phyloP scores from a whole-genome alignment of 768 basidiomycete species.

The Tephrocybe rancida region DNA sequence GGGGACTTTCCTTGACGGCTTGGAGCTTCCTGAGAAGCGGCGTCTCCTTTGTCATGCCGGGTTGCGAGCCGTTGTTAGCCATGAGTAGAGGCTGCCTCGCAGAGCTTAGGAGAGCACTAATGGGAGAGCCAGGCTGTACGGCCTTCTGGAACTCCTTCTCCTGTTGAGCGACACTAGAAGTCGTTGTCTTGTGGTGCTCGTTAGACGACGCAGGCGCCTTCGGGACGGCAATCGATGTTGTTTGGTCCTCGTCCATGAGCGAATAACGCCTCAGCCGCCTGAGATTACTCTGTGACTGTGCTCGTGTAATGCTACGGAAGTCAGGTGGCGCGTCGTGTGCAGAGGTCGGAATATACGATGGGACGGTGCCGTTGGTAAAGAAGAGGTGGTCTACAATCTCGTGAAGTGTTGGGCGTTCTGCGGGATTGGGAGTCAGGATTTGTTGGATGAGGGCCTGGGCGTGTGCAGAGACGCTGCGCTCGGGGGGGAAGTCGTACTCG shows the following conservation, averaged over 20 bases:
- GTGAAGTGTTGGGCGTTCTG: conserved; percentile 78
- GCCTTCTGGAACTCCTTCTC: conserved; percentile 98
- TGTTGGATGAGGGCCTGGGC: conserved; percentile 77
- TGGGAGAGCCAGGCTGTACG: conserved; percentile 93
- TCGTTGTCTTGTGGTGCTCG: conserved; percentile 42
- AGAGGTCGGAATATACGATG: conserved; percentile 76
- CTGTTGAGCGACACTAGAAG: conserved; percentile 74
- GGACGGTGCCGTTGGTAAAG: conserved; percentile 82
- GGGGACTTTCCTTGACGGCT: conserved; percentile 59
- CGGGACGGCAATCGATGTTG: conserved; percentile 44
- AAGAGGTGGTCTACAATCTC: conserved; percentile 86
- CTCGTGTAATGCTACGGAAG: conserved; percentile 66
- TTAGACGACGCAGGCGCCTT: conserved; percentile 24
- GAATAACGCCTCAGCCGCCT: conserved; percentile 62
- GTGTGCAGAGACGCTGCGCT: conserved; percentile 69
- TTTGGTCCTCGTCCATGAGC: conserved; percentile 65
- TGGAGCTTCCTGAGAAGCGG: conserved; percentile 57
- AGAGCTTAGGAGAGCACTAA: conserved; percentile 87
- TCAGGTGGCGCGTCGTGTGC: conserved; percentile 78
- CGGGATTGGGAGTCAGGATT: conserved; percentile 86
- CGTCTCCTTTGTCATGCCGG: conserved; percentile 32
- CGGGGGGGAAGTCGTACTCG: conserved; percentile 88
- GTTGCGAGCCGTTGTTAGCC: conserved; percentile 34
- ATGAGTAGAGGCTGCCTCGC: conserved; percentile 88
- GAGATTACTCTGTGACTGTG: conserved; percentile 71